Evolutionary conservation across 1,284 basidiomycete species (phyloP).

Genomic region (Sporisorium scitamineum): DNA sequence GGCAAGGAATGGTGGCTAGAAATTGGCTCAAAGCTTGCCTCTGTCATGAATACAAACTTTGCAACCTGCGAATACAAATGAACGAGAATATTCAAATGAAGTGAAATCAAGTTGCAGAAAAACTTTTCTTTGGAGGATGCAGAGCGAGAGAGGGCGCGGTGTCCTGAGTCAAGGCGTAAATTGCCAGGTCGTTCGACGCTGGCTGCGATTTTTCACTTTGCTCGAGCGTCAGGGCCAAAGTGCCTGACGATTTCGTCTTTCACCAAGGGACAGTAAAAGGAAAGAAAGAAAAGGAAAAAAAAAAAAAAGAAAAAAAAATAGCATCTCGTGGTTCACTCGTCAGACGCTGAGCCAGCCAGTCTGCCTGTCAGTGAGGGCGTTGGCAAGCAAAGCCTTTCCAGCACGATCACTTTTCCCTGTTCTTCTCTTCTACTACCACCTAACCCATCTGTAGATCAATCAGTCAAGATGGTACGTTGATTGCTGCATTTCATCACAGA

Average conservation of each 20-base stretch:
- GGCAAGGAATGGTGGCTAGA: not conserved
- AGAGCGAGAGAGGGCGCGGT: constrained; percentile 9
- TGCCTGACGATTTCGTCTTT: constrained; percentile 2
- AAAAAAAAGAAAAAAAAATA: constrained; percentile 9
- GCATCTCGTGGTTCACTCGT: constrained; percentile 32
- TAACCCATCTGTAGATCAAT: constrained; percentile 45
- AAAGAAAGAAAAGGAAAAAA: not conserved
- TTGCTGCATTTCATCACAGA: not conserved
- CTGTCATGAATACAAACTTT: not conserved
- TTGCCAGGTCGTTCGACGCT: constrained; percentile 8
- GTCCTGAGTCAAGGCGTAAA: constrained; percentile 9
- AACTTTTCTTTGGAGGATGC: constrained; percentile 14
- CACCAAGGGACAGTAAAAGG: not conserved
- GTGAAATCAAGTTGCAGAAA: constrained; percentile 4
- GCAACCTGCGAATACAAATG: not conserved
- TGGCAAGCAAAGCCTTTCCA: constrained; percentile 10
- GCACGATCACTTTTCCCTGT: constrained; percentile 13
- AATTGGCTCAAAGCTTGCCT: not conserved
- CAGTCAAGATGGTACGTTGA: constrained; percentile 48
- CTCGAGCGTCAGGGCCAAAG: not conserved
- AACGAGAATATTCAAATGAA: not conserved
- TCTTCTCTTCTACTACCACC: constrained; percentile 32
- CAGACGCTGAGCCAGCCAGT: constrained; percentile 1
- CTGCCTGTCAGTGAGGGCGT: not conserved
- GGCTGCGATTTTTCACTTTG: not conserved